Evolutionary conservation across 176 grass and related monocot species (phyloP).

Genomic region (Carex cristatella): DNA sequence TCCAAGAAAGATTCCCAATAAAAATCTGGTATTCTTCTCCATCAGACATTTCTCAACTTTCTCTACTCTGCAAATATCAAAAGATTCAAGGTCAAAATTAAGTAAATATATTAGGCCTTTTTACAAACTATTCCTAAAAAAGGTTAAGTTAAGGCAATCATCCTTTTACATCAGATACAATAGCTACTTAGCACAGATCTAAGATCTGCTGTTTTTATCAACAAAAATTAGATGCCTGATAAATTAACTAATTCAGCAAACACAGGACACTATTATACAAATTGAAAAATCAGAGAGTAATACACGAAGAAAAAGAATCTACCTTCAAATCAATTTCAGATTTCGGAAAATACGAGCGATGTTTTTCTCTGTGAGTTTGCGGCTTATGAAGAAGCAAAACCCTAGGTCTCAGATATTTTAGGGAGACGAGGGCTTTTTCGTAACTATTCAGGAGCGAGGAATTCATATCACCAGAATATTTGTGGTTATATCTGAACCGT

Average conservation of each 20-base stretch:
- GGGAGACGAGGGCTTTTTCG: not conserved
- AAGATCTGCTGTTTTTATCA: not conserved
- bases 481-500: too few species aligned
- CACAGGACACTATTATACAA: not conserved
- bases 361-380: not conserved
- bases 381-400: conserved; percentile 6
- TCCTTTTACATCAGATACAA: not conserved
- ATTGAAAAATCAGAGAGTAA: not conserved
- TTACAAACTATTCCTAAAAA: not conserved
- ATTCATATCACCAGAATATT: too few species aligned
- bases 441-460: not conserved
- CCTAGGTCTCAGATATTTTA: conserved; percentile 11
- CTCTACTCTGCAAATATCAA: not conserved
- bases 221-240: not conserved
- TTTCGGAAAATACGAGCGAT: not conserved
- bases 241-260: not conserved
- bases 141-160: not conserved
- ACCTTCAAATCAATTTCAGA: not conserved
- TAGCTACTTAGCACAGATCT: too few species aligned
- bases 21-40: conserved; percentile 70
- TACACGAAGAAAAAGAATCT: too few species aligned
- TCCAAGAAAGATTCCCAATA: conserved; percentile 89
- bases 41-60: conserved; percentile 33
- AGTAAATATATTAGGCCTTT: not conserved
- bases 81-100: not conserved